Evolutionary conservation across 1,139 yeast species (phyloP).

Genomic region (Sugiyamaella grinbergsii): DNA sequence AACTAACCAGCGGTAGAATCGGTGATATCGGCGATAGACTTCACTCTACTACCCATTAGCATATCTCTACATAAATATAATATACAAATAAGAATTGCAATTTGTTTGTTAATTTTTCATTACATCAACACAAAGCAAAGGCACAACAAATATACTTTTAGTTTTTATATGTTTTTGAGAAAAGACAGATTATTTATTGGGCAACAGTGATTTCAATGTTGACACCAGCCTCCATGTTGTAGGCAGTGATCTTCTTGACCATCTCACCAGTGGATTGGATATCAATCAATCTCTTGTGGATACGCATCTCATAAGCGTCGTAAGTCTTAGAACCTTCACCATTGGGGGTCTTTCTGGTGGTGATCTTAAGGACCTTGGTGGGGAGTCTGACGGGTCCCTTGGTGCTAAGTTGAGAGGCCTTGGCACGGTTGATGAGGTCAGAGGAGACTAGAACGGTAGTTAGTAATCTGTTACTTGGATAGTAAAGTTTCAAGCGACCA

Average conservation of each 20-base stretch:
- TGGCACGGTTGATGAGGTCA: conserved; percentile 88
- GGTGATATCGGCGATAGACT: conserved; percentile 45
- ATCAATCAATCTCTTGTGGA: conserved; percentile 99
- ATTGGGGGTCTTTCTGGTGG: conserved; percentile 99
- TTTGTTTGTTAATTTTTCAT: conserved; percentile 20
- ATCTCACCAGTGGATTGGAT: conserved; percentile 94
- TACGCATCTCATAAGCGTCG: conserved; percentile 99
- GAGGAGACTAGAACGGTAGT: conserved; percentile 55
- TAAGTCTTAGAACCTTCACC: conserved; percentile 99
- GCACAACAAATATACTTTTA: conserved; percentile 11
- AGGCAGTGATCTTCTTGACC: conserved; percentile 95
- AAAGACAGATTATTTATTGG: conserved; percentile 34
- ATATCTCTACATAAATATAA: neutral
- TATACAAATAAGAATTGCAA: neutral
- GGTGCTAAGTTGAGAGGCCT: conserved; percentile 64
- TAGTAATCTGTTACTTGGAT: conserved; percentile 3
- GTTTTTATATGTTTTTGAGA: conserved; percentile 23
- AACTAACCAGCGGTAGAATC: conserved; percentile 26
- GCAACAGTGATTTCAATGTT: conserved; percentile 50
- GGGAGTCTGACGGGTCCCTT: conserved; percentile 99
- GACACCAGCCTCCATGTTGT: conserved; percentile 64
- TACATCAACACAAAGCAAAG: conserved; percentile 19
- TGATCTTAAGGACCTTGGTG: conserved; percentile 96
- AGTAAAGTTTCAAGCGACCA: no score
- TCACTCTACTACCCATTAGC: conserved; percentile 20